Evolutionary conservation across 331 rosid genomes (phyloP), one percentile per base, ranked within the genome.

Genomic region (Prunus yedoensis): DNA sequence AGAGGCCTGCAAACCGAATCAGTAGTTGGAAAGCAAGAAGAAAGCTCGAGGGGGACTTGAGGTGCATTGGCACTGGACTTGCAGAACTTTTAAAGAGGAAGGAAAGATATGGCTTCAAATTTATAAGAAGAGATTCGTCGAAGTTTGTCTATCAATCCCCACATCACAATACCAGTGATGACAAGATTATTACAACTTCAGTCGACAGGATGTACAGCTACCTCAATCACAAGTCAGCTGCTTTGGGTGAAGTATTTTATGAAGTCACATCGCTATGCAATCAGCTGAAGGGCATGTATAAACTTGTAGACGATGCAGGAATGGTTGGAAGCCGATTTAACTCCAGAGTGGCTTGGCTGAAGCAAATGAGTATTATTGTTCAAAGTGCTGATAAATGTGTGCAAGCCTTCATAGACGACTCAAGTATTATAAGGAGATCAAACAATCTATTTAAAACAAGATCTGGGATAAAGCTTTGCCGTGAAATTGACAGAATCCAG

Each of bases 31-130:
- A n/a, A 8, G 43, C 45, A 1, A 3, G 25, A 76, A 9, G 15
- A 2, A 32, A 10, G 53, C 30, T 77, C 0, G 23, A 1, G 65
- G 11, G 50, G 15, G n/a, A 20, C n/a, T 27, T 77, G 7, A 20
- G n/a, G 21, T 10, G 8, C 8, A 1, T 56, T 25, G 8, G 32
- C 1, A 18, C 14, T 0, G 13, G 5, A 30, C 5, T 67, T 32
- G 6, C 47, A 25, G 32, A 38, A 7, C 71, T 78, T 7, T 58
- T 71, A 4, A 25, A 51, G 1, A 64, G 20, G 20, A 78, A 78
- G 61, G 57, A 51, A 8, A 70, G 66, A 10, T 43, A 35, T 27
- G 72, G 73, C 43, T 32, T 78, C 21, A 38, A 38, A 11, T 70
- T 53, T 23, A 27, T 70, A 49, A 38, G 45, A 52, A 13, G 28